Conservation (phyloP, 2,329 filamentous ascomycete species). For the Lecanicillium sp. region DNA sequence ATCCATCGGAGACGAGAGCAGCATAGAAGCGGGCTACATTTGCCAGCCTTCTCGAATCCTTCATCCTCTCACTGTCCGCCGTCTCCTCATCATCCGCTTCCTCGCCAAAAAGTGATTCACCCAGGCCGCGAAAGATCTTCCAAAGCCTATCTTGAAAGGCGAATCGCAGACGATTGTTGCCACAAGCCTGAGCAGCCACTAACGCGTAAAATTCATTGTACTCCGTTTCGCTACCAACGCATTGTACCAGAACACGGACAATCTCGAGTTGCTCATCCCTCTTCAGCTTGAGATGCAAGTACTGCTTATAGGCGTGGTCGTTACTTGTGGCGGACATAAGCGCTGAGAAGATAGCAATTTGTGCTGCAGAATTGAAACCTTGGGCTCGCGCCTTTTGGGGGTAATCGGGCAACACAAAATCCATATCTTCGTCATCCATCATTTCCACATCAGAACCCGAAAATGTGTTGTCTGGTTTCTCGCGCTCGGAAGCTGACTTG, state of each 20-base stretch:
- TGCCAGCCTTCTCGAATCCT: slow-evolving; percentile 41
- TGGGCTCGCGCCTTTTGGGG: slow-evolving; percentile 67
- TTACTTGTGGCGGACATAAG: slow-evolving; percentile 80
- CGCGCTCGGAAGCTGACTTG: slow-evolving; percentile 15
- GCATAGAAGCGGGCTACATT: slow-evolving; percentile 50
- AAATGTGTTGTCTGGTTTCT: slow-evolving; percentile 6
- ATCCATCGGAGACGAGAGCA: slow-evolving; percentile 37
- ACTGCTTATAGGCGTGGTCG: slow-evolving; percentile 72
- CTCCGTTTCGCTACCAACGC: slow-evolving; percentile 69
- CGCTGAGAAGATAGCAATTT: slow-evolving; percentile 86
- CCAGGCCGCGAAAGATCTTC: slow-evolving; percentile 77
- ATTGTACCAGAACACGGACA: slow-evolving; percentile 79
- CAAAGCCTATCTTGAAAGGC: slow-evolving; percentile 83
- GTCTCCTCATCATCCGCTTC: slow-evolving; percentile 50
- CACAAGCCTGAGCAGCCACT: slow-evolving; percentile 71
- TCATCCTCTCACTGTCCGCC: slow-evolving; percentile 36
- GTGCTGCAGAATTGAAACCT: slow-evolving; percentile 79
- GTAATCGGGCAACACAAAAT: slow-evolving; percentile 56
- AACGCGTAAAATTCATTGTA: slow-evolving; percentile 95
- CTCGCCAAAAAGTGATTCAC: slow-evolving; percentile 68
- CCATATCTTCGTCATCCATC: slow-evolving; percentile 39
- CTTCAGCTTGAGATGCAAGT: slow-evolving; percentile 78
- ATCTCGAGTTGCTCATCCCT: slow-evolving; percentile 81
- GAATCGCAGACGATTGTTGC: slow-evolving; percentile 67
- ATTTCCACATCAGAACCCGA: slow-evolving; percentile 22